Percentiles rank a stretch among this genome's conserved stretches.
Evolutionary conservation across 768 basidiomycete species (phyloP).

Genomic region (Pholiota microspora): DNA sequence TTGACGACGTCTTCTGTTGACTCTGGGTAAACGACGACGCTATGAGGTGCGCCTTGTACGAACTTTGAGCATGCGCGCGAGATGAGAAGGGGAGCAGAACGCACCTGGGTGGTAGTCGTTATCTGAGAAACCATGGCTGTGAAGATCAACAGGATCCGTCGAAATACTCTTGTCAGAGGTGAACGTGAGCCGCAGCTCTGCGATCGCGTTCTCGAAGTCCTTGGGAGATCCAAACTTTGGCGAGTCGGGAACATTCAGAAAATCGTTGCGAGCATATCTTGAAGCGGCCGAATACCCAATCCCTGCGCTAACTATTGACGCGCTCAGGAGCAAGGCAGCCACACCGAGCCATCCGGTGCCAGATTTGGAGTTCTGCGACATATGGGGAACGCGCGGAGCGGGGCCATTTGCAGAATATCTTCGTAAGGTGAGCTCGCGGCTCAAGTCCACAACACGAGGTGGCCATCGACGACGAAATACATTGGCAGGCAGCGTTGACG

Average conservation of each 20-base stretch:
- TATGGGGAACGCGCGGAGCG: neutral
- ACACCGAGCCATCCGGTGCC: neutral
- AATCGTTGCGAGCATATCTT: neutral
- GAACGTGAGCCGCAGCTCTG: constrained; percentile 44
- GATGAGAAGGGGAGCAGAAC: constrained; percentile 4
- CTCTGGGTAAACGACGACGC: constrained; percentile 61
- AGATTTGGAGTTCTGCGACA: neutral
- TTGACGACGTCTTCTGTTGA: constrained; percentile 82
- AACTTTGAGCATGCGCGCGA: neutral
- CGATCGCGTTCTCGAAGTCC: constrained; percentile 54
- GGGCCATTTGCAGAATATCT: neutral
- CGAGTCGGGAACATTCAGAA: neutral
- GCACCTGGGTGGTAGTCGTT: constrained; percentile 51
- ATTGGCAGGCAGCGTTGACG: neutral
- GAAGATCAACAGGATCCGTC: constrained; percentile 50
- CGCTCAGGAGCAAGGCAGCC: neutral
- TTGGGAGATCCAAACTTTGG: constrained; percentile 26
- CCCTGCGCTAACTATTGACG: neutral
- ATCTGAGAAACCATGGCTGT: constrained; percentile 51
- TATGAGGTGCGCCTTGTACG: constrained; percentile 43
- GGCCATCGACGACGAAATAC: neutral
- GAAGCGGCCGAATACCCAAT: neutral
- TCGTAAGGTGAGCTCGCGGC: neutral
- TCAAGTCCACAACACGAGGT: neutral
- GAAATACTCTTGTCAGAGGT: constrained; percentile 35